Base-by-base conservation (phyloP, 139 green algal species). In the Tetratostichococcus sp. region DNA sequence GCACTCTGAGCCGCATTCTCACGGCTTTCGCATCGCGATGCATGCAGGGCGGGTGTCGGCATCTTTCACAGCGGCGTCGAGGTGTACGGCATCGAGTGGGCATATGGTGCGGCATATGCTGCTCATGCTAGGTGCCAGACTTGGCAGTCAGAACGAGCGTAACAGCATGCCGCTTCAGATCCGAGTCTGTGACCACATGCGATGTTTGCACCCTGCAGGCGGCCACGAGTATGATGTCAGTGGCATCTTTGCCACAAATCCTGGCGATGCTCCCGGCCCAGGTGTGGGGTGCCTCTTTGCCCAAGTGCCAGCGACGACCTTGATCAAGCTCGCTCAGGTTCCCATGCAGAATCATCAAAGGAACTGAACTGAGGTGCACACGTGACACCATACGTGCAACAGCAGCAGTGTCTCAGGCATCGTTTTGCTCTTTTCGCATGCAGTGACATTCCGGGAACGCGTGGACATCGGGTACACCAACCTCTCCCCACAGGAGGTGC, bases 21-120 rank as follows among this genome's bases (percentile, higher is more conserved):
- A n/a, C n/a, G n/a, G n/a, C n/a, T n/a, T 28, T 28, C 19, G 1
- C 65, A 72, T 43, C n/a, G 2, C 11, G n/a, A n/a, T 14, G 8
- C 8, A 22, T 50, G 39, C 39, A 50, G 39, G 50, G 50, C 50
- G 19, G 50, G 50, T 8, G 43, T 91, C 17, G 93, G 93, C 65
- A 85, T 97, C 22, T 97, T 90, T 73, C 93, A 97, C 74, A 88
- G 85, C 22, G 94, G 94, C 0, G 84, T 98, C 3, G 91, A 98
- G 73, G 88, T 95, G 0, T 91, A 94, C 42, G 93, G 88, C 22
- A 75, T 87, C 0, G 94, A 98, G 77, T 97, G 94, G 43, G 94
- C 94, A 0, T 98, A 93, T 82, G 92, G 88, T 92, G 42, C 2
- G 79, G 30, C 32, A 22, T 58, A 11, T 3, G 2, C 28, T 72